A percentile compares a stretch with the other conserved stretches of the same genome.
These are phyloP conservation scores for Cucumis hystrix DNA, from an alignment of 306 rosid species.

Conservation along the genomic window DNA sequence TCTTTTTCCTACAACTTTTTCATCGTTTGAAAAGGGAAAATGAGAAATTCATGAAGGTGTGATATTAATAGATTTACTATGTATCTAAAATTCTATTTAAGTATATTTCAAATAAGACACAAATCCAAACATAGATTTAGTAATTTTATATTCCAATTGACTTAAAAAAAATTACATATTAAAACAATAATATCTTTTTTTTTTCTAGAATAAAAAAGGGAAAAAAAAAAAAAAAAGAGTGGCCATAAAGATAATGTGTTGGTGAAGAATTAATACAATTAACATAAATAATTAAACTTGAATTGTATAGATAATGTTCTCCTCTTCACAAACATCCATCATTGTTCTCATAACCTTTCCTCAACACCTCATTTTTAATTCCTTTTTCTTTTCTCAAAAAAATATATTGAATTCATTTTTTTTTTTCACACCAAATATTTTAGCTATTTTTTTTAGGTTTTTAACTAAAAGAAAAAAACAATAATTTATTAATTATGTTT, in stretches of 20 bases:
- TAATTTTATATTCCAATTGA: no score
- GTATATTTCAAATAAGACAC: no score
- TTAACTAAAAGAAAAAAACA: no score
- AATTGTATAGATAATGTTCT: not conserved
- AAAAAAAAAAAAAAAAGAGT: not conserved
- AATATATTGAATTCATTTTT: not conserved
- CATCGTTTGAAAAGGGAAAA: not conserved
- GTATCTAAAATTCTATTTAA: no score
- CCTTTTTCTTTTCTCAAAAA: not conserved
- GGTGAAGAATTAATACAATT: not conserved
- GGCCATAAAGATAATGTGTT: not conserved
- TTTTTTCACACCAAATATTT: not conserved
- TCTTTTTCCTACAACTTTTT: not conserved
- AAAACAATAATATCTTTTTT: no score
- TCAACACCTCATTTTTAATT: not conserved
- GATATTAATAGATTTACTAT: no score
- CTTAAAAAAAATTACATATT: no score
- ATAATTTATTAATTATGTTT: no score
- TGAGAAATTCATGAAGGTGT: not conserved
- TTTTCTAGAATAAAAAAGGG: not conserved
- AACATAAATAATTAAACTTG: not conserved
- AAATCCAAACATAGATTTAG: no score
- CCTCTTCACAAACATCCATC: not conserved
- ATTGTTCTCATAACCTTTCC: not conserved
- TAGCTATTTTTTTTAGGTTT: not conserved